These are phyloP conservation scores for Xylaria polymorpha DNA, from an alignment of 2,329 filamentous ascomycete genomes.

Conservation along the genomic window DNA sequence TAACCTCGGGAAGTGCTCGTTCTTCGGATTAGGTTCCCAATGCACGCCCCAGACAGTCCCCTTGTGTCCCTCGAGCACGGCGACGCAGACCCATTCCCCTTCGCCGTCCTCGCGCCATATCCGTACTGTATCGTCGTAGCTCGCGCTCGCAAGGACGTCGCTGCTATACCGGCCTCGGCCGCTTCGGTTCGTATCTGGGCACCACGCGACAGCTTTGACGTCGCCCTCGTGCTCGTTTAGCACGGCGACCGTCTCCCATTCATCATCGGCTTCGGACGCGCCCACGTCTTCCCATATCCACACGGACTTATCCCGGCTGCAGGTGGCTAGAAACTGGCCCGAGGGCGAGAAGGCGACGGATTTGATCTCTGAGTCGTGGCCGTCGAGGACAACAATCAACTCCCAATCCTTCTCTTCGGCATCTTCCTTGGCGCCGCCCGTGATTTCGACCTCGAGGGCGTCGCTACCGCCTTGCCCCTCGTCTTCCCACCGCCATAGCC, in stretches of 20 bases:
- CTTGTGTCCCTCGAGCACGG: slow-evolving; percentile 80
- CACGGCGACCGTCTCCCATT: slow-evolving; percentile 96
- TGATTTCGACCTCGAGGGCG: slow-evolving; percentile 55
- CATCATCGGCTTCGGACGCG: slow-evolving; percentile 79
- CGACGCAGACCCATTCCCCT: slow-evolving; percentile 90
- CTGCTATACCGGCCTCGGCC: slow-evolving; percentile 62
- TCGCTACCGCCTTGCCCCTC: slow-evolving; percentile 48
- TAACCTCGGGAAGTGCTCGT: slow-evolving; percentile 68
- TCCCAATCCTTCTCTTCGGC: slow-evolving; percentile 85
- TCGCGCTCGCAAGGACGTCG: slow-evolving; percentile 86
- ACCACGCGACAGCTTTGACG: slow-evolving; percentile 95
- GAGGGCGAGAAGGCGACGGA: slow-evolving; percentile 78
- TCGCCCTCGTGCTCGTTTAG: slow-evolving; percentile 95
- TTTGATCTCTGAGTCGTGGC: slow-evolving; percentile 95
- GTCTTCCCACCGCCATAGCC: slow-evolving; percentile 78
- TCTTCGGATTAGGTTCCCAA: slow-evolving; percentile 66
- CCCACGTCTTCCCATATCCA: slow-evolving; percentile 99
- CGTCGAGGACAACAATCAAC: slow-evolving; percentile 90
- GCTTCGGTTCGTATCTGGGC: slow-evolving; percentile 71
- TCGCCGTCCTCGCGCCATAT: slow-evolving; percentile 92
- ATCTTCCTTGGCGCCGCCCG: slow-evolving; percentile 52
- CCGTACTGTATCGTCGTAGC: slow-evolving; percentile 91
- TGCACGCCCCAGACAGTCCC: slow-evolving; percentile 93
- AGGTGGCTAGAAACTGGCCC: slow-evolving; percentile 86
- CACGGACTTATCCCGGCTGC: slow-evolving; percentile 90